phyloP scores from a whole-genome alignment of 2,329 filamentous ascomycete species.

The Aspergillus udagawae region DNA sequence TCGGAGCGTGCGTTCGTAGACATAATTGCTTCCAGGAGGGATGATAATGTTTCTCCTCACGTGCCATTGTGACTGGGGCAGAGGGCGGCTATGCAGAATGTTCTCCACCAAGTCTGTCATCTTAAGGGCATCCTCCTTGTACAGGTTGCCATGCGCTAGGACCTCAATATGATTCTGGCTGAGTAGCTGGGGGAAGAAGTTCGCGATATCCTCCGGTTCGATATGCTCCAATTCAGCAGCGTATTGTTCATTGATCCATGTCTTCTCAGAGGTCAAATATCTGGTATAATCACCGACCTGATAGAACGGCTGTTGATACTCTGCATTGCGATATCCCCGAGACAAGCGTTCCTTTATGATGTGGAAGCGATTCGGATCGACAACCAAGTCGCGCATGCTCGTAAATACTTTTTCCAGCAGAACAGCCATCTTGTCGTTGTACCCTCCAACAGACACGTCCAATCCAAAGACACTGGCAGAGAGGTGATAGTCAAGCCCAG shows the following conservation, averaged over 20 bases:
- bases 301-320: conserved; percentile 81
- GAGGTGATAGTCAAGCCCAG: conserved; percentile 82
- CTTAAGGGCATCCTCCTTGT: conserved; percentile 86
- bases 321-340: conserved; percentile 78
- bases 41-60: conserved; percentile 72
- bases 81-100: conserved; percentile 66
- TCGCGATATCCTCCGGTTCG: conserved; percentile 67
- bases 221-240: conserved; percentile 71
- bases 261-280: conserved; percentile 73
- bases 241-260: conserved; percentile 75
- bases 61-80: conserved; percentile 76
- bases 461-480: conserved; percentile 67
- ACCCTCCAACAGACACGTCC: conserved; percentile 76
- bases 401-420: conserved; percentile 83
- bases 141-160: conserved; percentile 85
- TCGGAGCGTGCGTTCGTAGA: conserved; percentile 75
- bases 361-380: conserved; percentile 82
- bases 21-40: conserved; percentile 74
- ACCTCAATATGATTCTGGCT: conserved; percentile 83
- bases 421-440: conserved; percentile 93
- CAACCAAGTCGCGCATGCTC: conserved; percentile 77
- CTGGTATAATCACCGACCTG: conserved; percentile 80
- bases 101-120: conserved; percentile 79
- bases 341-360: conserved; percentile 83
- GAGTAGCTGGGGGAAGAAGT: conserved; percentile 76